Evolutionary conservation across 225 moss, liverwort and hornwort genomes (phyloP), one percentile per base, ranked within the genome.

Genomic region (Pseudoscleropodium purum): DNA sequence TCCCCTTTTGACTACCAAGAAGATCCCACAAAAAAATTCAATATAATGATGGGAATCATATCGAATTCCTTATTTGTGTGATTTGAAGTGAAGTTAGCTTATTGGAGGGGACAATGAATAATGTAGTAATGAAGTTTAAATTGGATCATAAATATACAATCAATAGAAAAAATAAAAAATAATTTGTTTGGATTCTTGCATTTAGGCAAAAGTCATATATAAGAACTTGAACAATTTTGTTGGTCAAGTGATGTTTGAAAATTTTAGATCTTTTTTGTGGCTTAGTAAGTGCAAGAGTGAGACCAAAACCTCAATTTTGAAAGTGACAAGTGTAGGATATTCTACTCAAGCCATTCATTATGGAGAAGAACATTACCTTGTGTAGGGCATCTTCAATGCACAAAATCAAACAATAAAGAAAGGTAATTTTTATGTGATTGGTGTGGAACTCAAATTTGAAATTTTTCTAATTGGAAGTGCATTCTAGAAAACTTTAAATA

Each of bases 341-440:
- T 73, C 17, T 43, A 10, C 10, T 1, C 17, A 1, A 43, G 10
- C 6, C 29, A 73, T 73, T 73, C 17, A 3, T 29, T 75, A 20
- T 49, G 2, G 12, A 0, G 0, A 19, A 75, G 2, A 49, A 12
- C 5, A 49, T 49, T 31, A 27, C 5, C 1, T 73, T 74, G 18
- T 29, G 0, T 29, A 74, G 18, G 74, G 29, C 18, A 45, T 74
- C 10, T 0, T 74, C 29, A 74, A 45, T 29, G 43, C n/a, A 18
- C 6, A 45, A 74, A 74, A 0, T 17, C 0, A 10, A 29, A 29
- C 6, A 2, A 3, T 1, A 73, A 29, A 3, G 15, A 29, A 27
- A 74, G 3, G 2, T 29, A 18, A 3, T 29, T 45, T 73, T 74
- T 29, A 41, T 15, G 16, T 45, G 6, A 10, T 17, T 17, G 18